Conservation (phyloP, 202 grass and related monocot species). For the Setaria italica region DNA sequence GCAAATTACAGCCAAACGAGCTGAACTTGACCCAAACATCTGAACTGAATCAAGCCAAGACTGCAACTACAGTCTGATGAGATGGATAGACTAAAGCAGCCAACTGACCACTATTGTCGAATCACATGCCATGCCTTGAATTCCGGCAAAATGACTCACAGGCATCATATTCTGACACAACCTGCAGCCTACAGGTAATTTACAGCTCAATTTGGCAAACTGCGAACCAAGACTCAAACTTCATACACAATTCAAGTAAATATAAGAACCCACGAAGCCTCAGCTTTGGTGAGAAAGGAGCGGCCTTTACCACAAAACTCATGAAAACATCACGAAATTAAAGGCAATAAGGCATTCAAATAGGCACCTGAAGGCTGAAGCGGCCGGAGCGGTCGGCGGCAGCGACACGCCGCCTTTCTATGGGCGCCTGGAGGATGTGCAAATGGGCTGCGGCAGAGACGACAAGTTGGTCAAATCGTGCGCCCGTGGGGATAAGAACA, state of each 20-base stretch:
- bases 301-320: slow-evolving; percentile 17
- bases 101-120: neutral
- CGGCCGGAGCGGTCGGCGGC: neutral
- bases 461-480: slow-evolving; percentile 48
- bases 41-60: neutral
- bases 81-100: neutral
- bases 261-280: neutral
- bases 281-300: slow-evolving; percentile 8
- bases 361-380: slow-evolving; percentile 49
- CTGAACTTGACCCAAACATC: neutral
- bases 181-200: neutral
- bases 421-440: slow-evolving; percentile 16
- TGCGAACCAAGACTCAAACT: neutral
- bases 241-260: neutral
- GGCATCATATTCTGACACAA: neutral
- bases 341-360: slow-evolving; percentile 28
- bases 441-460: slow-evolving; percentile 32
- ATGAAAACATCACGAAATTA: slow-evolving; percentile 5
- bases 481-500: slow-evolving; percentile 42
- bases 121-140: neutral
- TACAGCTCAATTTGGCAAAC: neutral
- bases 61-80: neutral
- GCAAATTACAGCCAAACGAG: neutral
- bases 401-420: slow-evolving; percentile 19
- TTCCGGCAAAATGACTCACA: slow-evolving; percentile 11